Percentiles rank a stretch among this genome's conserved stretches.
phyloP scores from a whole-genome alignment of 768 basidiomycete genomes.

The Auricularia sp. region DNA sequence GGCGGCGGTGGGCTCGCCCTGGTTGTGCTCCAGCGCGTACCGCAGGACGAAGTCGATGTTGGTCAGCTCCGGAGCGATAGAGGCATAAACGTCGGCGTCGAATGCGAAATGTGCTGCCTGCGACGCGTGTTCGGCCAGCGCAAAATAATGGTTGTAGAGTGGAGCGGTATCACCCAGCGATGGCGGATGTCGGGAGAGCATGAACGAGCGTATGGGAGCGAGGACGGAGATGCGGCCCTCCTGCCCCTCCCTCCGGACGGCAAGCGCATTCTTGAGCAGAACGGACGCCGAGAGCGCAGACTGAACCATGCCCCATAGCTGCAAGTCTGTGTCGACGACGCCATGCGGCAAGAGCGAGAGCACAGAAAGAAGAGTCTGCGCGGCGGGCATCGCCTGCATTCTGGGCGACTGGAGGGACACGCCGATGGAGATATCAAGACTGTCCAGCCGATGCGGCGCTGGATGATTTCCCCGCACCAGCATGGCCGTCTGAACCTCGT shows the following conservation, averaged over 20 bases:
- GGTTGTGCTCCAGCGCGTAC: no score
- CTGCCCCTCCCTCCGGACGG: no score
- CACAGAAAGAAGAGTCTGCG: conserved; percentile 19
- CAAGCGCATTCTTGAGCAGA: no score
- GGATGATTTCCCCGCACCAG: conserved; percentile 7
- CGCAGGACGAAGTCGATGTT: no score
- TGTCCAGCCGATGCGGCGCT: conserved; percentile 16
- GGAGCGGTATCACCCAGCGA: conserved; percentile 8
- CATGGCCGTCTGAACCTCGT: conserved; percentile 12
- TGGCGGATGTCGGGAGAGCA: conserved; percentile 12
- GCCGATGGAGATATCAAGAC: conserved; percentile 23
- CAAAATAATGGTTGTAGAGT: conserved; percentile 14
- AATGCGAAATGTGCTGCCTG: no score
- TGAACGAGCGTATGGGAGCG: conserved; percentile 16
- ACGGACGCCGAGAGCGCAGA: conserved; percentile 11
- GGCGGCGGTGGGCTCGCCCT: no score
- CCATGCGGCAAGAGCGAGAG: conserved; percentile 24
- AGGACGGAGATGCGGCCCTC: conserved; percentile 12
- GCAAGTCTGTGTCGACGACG: conserved; percentile 9
- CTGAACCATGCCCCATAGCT: conserved; percentile 12
- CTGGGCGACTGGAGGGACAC: conserved; percentile 23
- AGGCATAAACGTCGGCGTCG: no score
- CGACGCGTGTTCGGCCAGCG: conserved; percentile 4
- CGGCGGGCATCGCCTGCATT: conserved; percentile 17
- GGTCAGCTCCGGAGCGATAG: no score